Percentiles rank a stretch among this genome's conserved stretches.
Evolutionary conservation across 441 rosid genomes (phyloP).

Genomic region (Viola pubescens): DNA sequence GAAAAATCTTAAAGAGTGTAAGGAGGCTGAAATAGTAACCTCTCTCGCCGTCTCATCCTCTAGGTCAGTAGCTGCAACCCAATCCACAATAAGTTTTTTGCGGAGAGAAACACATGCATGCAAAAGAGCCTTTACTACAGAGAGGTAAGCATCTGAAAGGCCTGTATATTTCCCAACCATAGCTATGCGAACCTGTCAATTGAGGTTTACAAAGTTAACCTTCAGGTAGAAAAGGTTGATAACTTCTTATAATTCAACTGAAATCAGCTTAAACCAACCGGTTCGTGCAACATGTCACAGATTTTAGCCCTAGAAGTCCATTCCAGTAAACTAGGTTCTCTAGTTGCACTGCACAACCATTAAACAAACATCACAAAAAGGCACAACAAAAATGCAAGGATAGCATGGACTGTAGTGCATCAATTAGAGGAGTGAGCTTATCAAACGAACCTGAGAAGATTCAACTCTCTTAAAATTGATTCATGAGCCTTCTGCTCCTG

Average conservation of each 20-base stretch:
- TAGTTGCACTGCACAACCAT: conserved; percentile 34
- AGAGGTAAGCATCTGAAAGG: conserved; percentile 70
- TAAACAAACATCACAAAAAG: too few species aligned
- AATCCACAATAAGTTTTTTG: conserved; percentile 60
- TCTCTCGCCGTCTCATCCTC: conserved; percentile 48
- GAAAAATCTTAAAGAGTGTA: not conserved
- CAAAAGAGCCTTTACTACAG: conserved; percentile 81
- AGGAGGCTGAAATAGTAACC: conserved; percentile 28
- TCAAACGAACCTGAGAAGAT: conserved; percentile 47
- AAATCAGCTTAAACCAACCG: conserved; percentile 39
- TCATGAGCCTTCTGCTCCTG: conserved; percentile 87
- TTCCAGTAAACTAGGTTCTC: conserved; percentile 44
- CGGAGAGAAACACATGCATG: conserved; percentile 69
- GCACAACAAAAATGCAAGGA: not conserved
- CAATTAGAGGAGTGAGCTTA: conserved; percentile 8
- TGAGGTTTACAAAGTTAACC: conserved; percentile 18
- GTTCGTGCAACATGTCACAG: conserved; percentile 60
- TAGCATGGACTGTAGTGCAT: not conserved
- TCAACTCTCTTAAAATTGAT: conserved; percentile 58
- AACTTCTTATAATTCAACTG: not conserved
- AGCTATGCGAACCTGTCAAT: conserved; percentile 56
- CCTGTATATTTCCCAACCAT: conserved; percentile 81
- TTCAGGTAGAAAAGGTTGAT: conserved; percentile 7
- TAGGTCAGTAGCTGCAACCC: conserved; percentile 86
- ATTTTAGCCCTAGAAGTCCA: conserved; percentile 73